Percentiles rank a stretch among this genome's conserved stretches.
phyloP scores from a whole-genome alignment of 768 basidiomycete species.

The Hygrocybe punicea region DNA sequence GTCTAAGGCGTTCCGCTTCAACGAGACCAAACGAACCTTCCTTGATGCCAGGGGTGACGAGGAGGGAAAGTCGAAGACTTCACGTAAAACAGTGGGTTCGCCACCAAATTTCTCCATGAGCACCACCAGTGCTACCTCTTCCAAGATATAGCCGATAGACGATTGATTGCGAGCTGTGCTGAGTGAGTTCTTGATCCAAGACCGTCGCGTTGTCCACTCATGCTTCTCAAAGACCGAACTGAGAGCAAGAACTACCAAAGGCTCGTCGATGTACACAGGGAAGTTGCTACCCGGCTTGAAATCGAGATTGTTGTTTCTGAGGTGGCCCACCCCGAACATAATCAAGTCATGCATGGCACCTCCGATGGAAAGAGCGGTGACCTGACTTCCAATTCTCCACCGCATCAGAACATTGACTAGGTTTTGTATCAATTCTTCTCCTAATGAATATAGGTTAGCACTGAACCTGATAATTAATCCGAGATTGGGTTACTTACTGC shows the following conservation, averaged over 20 bases:
- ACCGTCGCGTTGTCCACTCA: neutral
- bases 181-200: constrained; percentile 8
- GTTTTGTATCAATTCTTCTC: constrained; percentile 9
- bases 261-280: constrained; percentile 16
- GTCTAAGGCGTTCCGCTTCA: constrained; percentile 5
- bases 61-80: neutral
- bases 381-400: constrained; percentile 16
- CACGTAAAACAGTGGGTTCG: constrained; percentile 1
- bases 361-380: constrained; percentile 9
- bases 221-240: constrained; percentile 9
- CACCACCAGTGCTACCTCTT: neutral
- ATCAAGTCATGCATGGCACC: constrained; percentile 12
- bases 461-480: neutral
- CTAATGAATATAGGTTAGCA: constrained; percentile 3
- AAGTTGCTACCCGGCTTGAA: constrained; percentile 1
- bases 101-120: constrained; percentile 5
- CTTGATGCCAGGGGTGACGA: constrained; percentile 5
- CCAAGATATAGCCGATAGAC: neutral
- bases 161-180: neutral
- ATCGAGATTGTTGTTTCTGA: neutral
- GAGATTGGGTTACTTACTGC: constrained; percentile 5
- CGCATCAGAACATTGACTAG: constrained; percentile 12
- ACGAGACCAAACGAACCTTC: constrained; percentile 8
- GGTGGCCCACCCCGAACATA: constrained; percentile 13
- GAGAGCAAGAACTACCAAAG: constrained; percentile 13